Evolutionary conservation across 331 rosid genomes (phyloP).

Genomic region (Pyrus hybrid): DNA sequence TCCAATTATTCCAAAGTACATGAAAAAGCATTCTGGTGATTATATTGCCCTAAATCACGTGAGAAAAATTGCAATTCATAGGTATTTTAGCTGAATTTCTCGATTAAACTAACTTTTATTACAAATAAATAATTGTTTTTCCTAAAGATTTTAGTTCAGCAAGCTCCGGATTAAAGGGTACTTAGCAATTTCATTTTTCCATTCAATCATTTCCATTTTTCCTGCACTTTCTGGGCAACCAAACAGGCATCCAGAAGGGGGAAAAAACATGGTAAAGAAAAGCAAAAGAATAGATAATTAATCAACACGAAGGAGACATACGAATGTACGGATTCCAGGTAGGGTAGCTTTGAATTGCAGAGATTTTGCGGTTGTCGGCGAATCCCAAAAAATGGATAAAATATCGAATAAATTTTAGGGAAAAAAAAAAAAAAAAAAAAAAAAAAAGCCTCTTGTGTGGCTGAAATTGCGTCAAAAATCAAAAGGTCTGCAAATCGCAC

Average conservation of each 20-base stretch:
- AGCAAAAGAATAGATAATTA: background rate
- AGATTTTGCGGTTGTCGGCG: slow-evolving; percentile 17
- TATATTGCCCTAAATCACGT: background rate
- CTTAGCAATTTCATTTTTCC: background rate
- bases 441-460: too few species aligned
- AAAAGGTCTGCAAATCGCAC: background rate
- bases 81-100: background rate
- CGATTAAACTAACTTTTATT: background rate
- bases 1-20: background rate
- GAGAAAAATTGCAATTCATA: background rate
- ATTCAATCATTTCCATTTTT: background rate
- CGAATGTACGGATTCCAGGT: background rate
- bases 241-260: background rate
- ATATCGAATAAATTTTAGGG: background rate
- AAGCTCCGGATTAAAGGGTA: background rate
- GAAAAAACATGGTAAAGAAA: background rate
- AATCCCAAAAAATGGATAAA: slow-evolving; percentile 8
- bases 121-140: background rate
- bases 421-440: background rate
- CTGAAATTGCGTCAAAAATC: background rate
- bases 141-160: background rate
- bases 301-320: background rate
- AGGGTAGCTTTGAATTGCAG: slow-evolving; percentile 1
- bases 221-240: background rate
- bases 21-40: background rate